Conservation (phyloP, 139 green algal species). For the Spirogloea muscicola region DNA sequence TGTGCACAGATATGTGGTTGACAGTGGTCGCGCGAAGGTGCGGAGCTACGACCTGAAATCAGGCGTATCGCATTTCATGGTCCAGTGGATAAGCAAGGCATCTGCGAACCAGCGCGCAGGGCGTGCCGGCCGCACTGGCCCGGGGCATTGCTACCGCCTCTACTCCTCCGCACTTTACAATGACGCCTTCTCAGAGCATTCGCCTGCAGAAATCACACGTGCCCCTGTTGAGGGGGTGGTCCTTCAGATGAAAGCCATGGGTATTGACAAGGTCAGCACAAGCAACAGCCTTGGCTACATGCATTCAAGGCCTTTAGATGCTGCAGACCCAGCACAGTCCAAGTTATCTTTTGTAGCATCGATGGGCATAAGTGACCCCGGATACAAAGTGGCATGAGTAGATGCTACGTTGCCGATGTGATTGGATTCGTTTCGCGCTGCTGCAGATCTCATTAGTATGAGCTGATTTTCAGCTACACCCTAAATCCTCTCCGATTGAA, state of each 20-base stretch:
- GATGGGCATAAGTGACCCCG: neutral
- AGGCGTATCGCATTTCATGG: constrained; percentile 91
- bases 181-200: constrained; percentile 76
- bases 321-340: neutral
- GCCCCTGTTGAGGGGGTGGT: constrained; percentile 83
- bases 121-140: constrained; percentile 84
- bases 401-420: neutral
- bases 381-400: neutral
- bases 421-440: neutral
- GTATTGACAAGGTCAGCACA: constrained; percentile 74
- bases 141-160: constrained; percentile 84
- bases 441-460: neutral
- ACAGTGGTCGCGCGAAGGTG: constrained; percentile 88
- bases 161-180: constrained; percentile 84
- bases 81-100: constrained; percentile 84
- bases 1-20: constrained; percentile 98
- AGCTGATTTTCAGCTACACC: neutral
- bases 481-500: neutral
- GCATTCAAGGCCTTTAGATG: neutral
- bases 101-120: constrained; percentile 80
- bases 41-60: constrained; percentile 97
- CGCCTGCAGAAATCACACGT: constrained; percentile 79
- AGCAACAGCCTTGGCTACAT: neutral
- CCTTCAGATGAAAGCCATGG: constrained; percentile 87
- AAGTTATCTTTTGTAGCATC: neutral